Percentiles rank a stretch among this genome's conserved stretches.
These are phyloP conservation scores for Strigomonas culicis DNA, from an alignment of 208 protist genomes.

Conservation along the genomic window DNA sequence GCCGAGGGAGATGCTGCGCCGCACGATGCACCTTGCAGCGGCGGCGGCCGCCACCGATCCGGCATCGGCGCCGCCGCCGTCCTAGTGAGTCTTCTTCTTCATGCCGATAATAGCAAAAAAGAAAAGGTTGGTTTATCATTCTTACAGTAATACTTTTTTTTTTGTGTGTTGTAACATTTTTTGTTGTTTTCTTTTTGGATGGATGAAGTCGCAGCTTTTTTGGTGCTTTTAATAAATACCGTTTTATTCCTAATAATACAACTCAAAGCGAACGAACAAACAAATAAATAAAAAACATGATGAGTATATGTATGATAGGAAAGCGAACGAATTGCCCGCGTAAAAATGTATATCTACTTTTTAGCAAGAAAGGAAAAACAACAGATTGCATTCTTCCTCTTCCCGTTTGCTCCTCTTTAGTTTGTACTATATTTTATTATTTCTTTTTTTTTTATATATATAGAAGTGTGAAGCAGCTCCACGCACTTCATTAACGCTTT, in stretches of 20 bases:
- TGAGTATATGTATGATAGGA: neutral
- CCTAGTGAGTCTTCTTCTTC: neutral
- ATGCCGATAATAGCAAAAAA: slow-evolving; percentile 1
- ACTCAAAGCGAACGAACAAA: neutral
- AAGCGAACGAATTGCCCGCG: neutral
- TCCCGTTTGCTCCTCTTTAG: slow-evolving; percentile 1
- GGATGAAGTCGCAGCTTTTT: neutral
- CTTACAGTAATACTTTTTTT: slow-evolving; percentile 1
- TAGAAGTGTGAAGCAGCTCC: neutral
- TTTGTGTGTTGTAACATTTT: slow-evolving; percentile 9
- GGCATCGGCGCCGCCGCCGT: neutral
- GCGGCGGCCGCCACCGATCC: neutral
- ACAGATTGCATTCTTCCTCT: neutral
- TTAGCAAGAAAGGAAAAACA: neutral
- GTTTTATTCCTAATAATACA: neutral
- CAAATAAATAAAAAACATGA: neutral
- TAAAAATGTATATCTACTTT: neutral
- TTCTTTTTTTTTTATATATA: neutral
- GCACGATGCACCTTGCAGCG: slow-evolving; percentile 39
- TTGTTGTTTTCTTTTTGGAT: slow-evolving; percentile 8
- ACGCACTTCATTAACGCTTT: neutral
- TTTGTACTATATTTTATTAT: neutral
- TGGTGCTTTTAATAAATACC: neutral
- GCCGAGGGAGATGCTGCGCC: slow-evolving; percentile 60
- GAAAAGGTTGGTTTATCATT: slow-evolving; percentile 1